Conservation (phyloP, 2,329 filamentous ascomycete genomes). For the Bimuria novae-zelandiae region DNA sequence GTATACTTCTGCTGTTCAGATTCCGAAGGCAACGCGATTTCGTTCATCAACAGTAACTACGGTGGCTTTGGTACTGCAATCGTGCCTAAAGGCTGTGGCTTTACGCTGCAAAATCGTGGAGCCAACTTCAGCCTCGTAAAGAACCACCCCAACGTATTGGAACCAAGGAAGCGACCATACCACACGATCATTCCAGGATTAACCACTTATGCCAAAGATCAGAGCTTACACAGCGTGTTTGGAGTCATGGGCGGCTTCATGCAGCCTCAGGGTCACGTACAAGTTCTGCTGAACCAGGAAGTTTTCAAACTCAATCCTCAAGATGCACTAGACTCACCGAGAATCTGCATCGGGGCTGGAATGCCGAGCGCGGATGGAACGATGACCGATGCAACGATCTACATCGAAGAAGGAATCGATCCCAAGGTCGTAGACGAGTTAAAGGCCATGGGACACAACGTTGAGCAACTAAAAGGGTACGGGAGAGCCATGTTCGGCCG, state of each 20-base stretch:
- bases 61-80: conserved; percentile 86
- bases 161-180: conserved; percentile 85
- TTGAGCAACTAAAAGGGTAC: conserved; percentile 69
- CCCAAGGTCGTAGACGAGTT: conserved; percentile 70
- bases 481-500: conserved; percentile 75
- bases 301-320: conserved; percentile 83
- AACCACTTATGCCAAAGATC: conserved; percentile 76
- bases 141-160: conserved; percentile 78
- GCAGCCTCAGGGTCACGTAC: conserved; percentile 96
- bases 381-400: conserved; percentile 67
- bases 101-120: conserved; percentile 92
- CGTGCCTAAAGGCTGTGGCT: conserved; percentile 83
- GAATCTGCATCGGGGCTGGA: conserved; percentile 83
- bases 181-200: conserved; percentile 97
- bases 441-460: conserved; percentile 71
- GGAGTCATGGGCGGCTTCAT: conserved; percentile 99
- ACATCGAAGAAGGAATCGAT: conserved; percentile 81
- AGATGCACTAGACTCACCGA: conserved; percentile 84
- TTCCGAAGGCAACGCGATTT: conserved; percentile 81
- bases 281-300: conserved; percentile 88
- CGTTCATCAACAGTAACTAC: conserved; percentile 97
- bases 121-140: conserved; percentile 77
- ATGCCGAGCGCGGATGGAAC: conserved; percentile 64
- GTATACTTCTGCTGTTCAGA: conserved; percentile 93
- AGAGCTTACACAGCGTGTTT: conserved; percentile 79